Base-by-base conservation (phyloP, 2,329 filamentous ascomycete genomes). In the Aspergillus aculeatinus region DNA sequence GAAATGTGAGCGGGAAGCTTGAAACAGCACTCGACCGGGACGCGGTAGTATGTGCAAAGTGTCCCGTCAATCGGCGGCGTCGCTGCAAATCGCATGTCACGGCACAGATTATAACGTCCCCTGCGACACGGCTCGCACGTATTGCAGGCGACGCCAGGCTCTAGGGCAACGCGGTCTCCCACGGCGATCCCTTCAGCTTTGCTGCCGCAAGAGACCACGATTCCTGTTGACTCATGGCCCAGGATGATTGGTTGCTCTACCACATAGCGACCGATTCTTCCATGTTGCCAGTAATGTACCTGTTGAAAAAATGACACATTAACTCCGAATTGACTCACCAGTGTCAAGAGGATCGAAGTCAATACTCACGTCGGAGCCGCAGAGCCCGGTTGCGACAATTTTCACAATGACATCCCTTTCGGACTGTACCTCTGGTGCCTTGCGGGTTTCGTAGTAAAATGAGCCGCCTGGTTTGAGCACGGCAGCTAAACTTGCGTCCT, bases 61-160 rank as follows among this genome's bases (percentile, higher is more conserved):
- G 93, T 96, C 51, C 92, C 92, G 75, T 96, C 87, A 74, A 88
- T 87, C 1, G 93, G 93, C 10, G 93, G 93, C 11, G 92, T 96
- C 0, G 93, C 92, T 44, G 93, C 92, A 72, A 97, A 97, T 25
- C 79, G 79, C 91, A 97, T 96, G 42, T 89, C 83, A 1, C 84
- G 82, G 78, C 93, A 97, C 27, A 96, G 86, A 75, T 96, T 96
- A 81, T 96, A 96, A 65, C 86, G 83, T 55, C 92, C 92, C 50
- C 83, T 81, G 65, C 90, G 88, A 79, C 92, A 96, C 65, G 85
- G 79, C 47, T 76, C 72, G 81, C 92, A 96, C 65, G 85, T 83
- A 39, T 86, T 83, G 74, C 89, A 91, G 1, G 87, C 86, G 49
- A 88, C 79, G 59, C 89, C 89, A 31, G 89, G 88, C 76, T 92